Evolutionary conservation across 108 stramenopile species (phyloP), one percentile per base, ranked within the genome.

Genomic region (Asterionellopsis glacialis): DNA sequence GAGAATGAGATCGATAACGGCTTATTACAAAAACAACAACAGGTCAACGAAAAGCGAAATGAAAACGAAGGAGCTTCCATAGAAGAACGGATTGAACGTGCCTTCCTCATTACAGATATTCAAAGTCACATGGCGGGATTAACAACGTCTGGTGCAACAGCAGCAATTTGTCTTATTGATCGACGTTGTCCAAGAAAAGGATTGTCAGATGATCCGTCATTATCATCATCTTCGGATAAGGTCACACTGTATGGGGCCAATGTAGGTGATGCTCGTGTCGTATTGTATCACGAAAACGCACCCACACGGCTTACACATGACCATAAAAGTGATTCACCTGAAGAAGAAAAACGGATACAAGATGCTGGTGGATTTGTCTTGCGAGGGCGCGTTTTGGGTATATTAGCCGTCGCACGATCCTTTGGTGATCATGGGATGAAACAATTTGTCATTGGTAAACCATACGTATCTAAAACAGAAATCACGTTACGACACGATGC

Each of bases 221-320:
- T 44, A 11, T 44, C 43, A 11, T 44, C 14, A 13, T 44, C 43
- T 44, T 44, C 57, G 24, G 12, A 23, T 9, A 14, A 50, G 9
- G 65, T 76, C 42, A 70, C 73, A 21, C 63, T 98, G 9, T 81
- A 92, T 69, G 66, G 87, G 18, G 98, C 98, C 53, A 98, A 98
- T 75, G 91, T 88, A 22, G 98, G 98, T 11, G 98, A 99, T 65
- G 85, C 94, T 15, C 72, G 96, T 23, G 85, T 92, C 24, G 95
- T 97, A n/a, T 61, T 97, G 47, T 16, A 33, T 33, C 47, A 16
- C 9, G 5, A 21, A 7, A 2, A 48, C 1, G 9, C 47, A 16
- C 47, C 47, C 9, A 2, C 56, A 0, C 76, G 87, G 21, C 51
- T 95, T 12, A 85, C 90, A 7, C 55, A 74, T 42, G 95, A 95